Percentiles rank a stretch among this genome's conserved stretches.
Conservation (phyloP, 139 green algal genomes). For the Closterium sp. region DNA sequence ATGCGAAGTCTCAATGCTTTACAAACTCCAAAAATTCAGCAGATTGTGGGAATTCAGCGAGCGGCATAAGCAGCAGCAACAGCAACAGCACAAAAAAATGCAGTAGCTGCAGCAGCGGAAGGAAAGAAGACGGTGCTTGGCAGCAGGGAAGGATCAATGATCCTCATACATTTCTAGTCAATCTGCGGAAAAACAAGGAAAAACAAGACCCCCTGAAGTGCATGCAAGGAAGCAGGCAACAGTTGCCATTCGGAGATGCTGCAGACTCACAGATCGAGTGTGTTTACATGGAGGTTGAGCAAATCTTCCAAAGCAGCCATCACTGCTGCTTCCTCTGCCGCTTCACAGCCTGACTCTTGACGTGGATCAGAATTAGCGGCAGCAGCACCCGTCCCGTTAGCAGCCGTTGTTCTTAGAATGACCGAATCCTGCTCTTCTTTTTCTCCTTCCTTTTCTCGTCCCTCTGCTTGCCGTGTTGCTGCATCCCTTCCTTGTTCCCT, state of each 20-base stretch:
- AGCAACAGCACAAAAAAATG: background rate
- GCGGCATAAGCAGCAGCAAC: background rate
- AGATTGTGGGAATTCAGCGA: background rate
- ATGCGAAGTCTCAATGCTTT: background rate
- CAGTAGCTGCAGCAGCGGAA: background rate
- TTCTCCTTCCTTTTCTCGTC: background rate
- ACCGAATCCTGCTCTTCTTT: background rate
- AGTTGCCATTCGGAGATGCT: slow-evolving; percentile 29
- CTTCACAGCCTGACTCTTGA: background rate
- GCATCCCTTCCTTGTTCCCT: background rate
- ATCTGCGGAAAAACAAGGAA: no score
- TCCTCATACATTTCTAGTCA: no score
- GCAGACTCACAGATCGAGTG: slow-evolving; percentile 67
- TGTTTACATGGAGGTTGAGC: background rate
- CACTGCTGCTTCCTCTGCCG: background rate
- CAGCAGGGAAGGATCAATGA: background rate
- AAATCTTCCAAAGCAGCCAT: background rate
- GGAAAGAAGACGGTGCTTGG: background rate
- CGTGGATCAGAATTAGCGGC: background rate
- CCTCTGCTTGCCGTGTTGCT: background rate
- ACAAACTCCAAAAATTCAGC: background rate
- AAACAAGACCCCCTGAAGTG: no score
- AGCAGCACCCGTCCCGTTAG: background rate
- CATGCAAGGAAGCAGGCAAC: background rate
- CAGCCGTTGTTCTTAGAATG: background rate